Conservation (phyloP, 768 basidiomycete genomes). For the Hypholoma sublateritium region DNA sequence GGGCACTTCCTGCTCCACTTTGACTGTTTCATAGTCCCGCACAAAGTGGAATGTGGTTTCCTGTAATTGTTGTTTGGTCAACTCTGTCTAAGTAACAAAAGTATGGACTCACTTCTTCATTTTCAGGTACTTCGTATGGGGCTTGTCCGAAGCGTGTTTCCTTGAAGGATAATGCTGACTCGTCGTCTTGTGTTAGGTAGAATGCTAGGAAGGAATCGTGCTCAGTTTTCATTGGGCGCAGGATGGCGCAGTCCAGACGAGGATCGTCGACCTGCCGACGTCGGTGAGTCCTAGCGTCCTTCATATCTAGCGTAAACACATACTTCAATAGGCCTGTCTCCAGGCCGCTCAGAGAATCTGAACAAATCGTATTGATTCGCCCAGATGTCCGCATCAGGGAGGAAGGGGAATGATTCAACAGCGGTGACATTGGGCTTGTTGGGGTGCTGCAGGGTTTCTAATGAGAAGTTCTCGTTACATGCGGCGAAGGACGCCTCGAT, state of each 20-base stretch:
- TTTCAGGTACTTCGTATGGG: slow-evolving; percentile 48
- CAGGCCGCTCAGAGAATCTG: slow-evolving; percentile 82
- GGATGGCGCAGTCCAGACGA: slow-evolving; percentile 79
- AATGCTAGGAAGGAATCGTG: slow-evolving; percentile 88
- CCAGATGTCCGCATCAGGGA: slow-evolving; percentile 87
- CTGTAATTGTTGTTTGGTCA: slow-evolving; percentile 30
- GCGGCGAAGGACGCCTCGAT: slow-evolving; percentile 78
- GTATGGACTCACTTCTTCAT: slow-evolving; percentile 48
- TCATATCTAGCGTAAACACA: slow-evolving; percentile 20
- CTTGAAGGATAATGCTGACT: slow-evolving; percentile 67
- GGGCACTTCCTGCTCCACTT: slow-evolving; percentile 82
- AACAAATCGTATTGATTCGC: slow-evolving; percentile 88
- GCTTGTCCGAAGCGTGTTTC: slow-evolving; percentile 42
- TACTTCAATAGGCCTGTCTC: slow-evolving; percentile 73
- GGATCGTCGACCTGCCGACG: slow-evolving; percentile 65
- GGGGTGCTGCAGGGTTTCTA: slow-evolving; percentile 67
- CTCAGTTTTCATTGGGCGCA: slow-evolving; percentile 86
- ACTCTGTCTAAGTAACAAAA: neutral
- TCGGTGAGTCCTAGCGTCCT: neutral
- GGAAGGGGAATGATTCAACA: slow-evolving; percentile 77
- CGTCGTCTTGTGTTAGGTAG: slow-evolving; percentile 78
- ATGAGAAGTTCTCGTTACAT: slow-evolving; percentile 58
- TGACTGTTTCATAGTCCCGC: slow-evolving; percentile 86
- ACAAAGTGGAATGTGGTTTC: slow-evolving; percentile 73
- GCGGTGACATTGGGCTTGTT: slow-evolving; percentile 76